A percentile compares a stretch with the other conserved stretches of the same genome.
phyloP scores from a whole-genome alignment of 2,329 filamentous ascomycete genomes.

The Ascochyta rabiei region DNA sequence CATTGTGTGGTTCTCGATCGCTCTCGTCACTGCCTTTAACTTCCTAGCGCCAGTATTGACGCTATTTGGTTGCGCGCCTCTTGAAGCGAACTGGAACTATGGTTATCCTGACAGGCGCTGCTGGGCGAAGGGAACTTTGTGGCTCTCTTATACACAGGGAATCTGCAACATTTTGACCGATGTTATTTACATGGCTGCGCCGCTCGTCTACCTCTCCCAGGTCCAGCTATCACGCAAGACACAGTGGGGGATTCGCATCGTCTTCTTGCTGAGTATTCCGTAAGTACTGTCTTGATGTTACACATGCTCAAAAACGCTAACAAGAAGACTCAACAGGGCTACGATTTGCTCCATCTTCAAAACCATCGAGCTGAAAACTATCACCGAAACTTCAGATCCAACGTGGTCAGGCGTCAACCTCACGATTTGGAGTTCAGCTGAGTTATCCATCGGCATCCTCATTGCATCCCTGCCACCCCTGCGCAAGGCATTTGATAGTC shows the following conservation, averaged over 20 bases:
- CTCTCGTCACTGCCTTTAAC: conserved; percentile 36
- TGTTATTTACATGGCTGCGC: conserved; percentile 36
- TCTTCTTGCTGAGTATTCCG: conserved; percentile 40
- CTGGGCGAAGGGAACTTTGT: conserved; percentile 30
- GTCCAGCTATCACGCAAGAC: conserved; percentile 33
- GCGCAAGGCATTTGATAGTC: conserved; percentile 31
- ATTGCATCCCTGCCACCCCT: conserved; percentile 33
- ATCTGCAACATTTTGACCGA: conserved; percentile 40
- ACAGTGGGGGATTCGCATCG: conserved; percentile 35
- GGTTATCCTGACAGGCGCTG: conserved; percentile 23
- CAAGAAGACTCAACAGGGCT: conserved; percentile 18
- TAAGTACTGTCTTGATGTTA: conserved; percentile 14
- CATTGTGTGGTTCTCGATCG: conserved; percentile 37
- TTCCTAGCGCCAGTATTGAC: conserved; percentile 32
- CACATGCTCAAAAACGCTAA: neutral
- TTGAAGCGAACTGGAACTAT: conserved; percentile 38
- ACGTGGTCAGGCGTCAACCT: conserved; percentile 36
- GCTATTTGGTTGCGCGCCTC: conserved; percentile 34
- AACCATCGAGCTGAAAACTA: conserved; percentile 29
- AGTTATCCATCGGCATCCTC: conserved; percentile 30
- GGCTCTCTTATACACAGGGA: conserved; percentile 34
- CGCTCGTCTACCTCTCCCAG: conserved; percentile 34
- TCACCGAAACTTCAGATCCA: conserved; percentile 30
- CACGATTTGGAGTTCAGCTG: conserved; percentile 33
- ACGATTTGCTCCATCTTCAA: conserved; percentile 40